Percentiles rank a stretch among this genome's conserved stretches.
Conservation (phyloP, 31 red algal species). For the Odonthalia washingtoniensis region DNA sequence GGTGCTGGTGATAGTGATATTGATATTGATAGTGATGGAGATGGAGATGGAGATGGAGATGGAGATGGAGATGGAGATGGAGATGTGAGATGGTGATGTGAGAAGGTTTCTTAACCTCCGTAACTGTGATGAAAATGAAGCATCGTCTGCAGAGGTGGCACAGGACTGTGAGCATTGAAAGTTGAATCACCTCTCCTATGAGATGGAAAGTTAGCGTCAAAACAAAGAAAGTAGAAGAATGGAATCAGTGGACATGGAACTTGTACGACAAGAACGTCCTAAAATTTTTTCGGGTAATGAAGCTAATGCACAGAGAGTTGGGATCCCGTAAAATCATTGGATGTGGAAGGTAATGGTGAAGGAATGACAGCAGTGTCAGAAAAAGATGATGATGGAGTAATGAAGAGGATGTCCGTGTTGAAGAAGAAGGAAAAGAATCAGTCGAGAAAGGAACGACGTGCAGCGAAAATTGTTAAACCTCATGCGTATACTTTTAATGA, state of each 20-base stretch:
- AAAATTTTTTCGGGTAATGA: neutral
- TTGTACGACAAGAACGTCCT: constrained; percentile 31
- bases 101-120: too few relatives aligned
- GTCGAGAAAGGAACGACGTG: constrained; percentile 47
- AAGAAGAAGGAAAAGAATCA: constrained; percentile 74
- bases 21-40: neutral
- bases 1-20: neutral
- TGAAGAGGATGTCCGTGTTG: constrained; percentile 63
- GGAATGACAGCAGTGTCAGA: neutral
- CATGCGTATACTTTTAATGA: constrained; percentile 80
- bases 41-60: neutral
- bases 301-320: neutral
- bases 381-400: constrained; percentile 65
- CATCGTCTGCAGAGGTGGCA: neutral
- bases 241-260: constrained; percentile 49
- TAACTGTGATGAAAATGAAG: neutral
- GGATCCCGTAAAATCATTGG: neutral
- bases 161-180: constrained; percentile 41
- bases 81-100: constrained; percentile 11
- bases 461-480: constrained; percentile 38
- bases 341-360: neutral
- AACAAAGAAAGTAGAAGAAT: constrained; percentile 44
- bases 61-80: neutral
- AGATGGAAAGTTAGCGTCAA: constrained; percentile 68
- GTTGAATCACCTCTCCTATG: constrained; percentile 50